These are phyloP conservation scores for Blastobotrys illinoisensis DNA, from an alignment of 1,139 yeast species.

Conservation along the genomic window DNA sequence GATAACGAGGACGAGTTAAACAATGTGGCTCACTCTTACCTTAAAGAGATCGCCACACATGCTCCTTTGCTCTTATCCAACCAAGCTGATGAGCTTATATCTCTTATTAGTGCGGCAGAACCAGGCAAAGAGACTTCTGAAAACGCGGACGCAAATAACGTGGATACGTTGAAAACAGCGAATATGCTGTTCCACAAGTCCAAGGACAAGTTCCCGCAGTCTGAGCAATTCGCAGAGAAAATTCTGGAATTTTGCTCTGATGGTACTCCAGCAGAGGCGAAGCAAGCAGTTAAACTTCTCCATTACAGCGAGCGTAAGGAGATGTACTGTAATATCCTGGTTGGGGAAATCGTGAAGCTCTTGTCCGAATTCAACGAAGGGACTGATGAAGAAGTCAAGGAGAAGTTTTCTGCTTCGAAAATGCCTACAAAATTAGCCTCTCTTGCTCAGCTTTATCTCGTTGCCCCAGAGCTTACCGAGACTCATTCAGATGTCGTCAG, in stretches of 20 bases:
- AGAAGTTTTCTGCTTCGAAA: constrained; percentile 21
- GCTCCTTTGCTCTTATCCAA: constrained; percentile 62
- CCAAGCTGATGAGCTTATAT: constrained; percentile 49
- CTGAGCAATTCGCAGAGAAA: constrained; percentile 24
- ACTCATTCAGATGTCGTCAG: constrained; percentile 55
- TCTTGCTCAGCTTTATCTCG: constrained; percentile 55
- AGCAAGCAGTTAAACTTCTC: constrained; percentile 59
- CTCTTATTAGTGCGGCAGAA: constrained; percentile 34
- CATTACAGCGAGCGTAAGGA: constrained; percentile 41
- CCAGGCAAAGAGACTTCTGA: constrained; percentile 25
- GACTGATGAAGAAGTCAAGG: constrained; percentile 25
- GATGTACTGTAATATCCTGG: constrained; percentile 36
- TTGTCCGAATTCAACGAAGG: constrained; percentile 33
- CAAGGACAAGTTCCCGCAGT: constrained; percentile 42
- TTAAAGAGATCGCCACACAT: constrained; percentile 55
- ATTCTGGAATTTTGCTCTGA: constrained; percentile 40
- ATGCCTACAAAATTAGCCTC: constrained; percentile 56
- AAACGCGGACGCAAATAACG: constrained; percentile 17
- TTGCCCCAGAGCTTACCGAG: constrained; percentile 48
- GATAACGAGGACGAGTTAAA: constrained; percentile 33
- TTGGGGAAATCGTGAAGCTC: constrained; percentile 29
- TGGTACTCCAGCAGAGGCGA: constrained; percentile 61
- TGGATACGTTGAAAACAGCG: constrained; percentile 51
- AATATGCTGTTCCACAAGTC: constrained; percentile 51
- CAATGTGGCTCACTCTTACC: constrained; percentile 44